Conservation (phyloP, 1,284 basidiomycete species). For the Moesziomyces sp. region DNA sequence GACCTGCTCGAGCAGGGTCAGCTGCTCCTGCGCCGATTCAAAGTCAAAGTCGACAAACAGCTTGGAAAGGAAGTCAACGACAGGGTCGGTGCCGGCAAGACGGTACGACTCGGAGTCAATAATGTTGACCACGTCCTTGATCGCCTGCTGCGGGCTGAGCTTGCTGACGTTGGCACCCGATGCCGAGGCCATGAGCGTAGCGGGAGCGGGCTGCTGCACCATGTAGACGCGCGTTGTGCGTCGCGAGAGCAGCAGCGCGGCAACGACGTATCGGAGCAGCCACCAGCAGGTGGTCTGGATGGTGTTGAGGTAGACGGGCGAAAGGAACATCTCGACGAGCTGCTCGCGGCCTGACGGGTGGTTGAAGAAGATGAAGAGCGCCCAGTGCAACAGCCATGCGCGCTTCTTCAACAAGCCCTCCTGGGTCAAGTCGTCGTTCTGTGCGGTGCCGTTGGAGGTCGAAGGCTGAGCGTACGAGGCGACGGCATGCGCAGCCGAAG, state of each 20-base stretch:
- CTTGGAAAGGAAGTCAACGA: constrained; percentile 91
- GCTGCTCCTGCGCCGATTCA: constrained; percentile 84
- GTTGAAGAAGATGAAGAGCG: constrained; percentile 98
- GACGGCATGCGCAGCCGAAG: constrained; percentile 45
- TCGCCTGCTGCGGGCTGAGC: constrained; percentile 61
- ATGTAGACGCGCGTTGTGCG: constrained; percentile 70
- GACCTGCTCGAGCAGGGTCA: constrained; percentile 82
- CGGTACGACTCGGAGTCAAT: constrained; percentile 65
- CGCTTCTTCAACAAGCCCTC: constrained; percentile 87
- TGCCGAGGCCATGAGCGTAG: constrained; percentile 43
- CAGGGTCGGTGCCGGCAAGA: constrained; percentile 87
- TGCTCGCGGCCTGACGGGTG: constrained; percentile 90
- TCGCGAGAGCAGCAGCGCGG: constrained; percentile 90
- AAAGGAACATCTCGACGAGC: constrained; percentile 94
- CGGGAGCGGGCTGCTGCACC: constrained; percentile 50
- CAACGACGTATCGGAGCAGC: constrained; percentile 92
- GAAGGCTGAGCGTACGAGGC: constrained; percentile 43
- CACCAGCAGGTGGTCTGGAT: constrained; percentile 96
- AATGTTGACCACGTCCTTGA: constrained; percentile 64
- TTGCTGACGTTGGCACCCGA: constrained; percentile 51
- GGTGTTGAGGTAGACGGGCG: constrained; percentile 95
- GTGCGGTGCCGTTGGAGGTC: constrained; percentile 35
- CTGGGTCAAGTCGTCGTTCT: constrained; percentile 53
- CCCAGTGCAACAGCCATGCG: constrained; percentile 98
- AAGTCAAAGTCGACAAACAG: constrained; percentile 94